Percentiles rank a stretch among this genome's conserved stretches.
Conservation (phyloP, 108 stramenopile genomes). For the Mediolabrus comicus region DNA sequence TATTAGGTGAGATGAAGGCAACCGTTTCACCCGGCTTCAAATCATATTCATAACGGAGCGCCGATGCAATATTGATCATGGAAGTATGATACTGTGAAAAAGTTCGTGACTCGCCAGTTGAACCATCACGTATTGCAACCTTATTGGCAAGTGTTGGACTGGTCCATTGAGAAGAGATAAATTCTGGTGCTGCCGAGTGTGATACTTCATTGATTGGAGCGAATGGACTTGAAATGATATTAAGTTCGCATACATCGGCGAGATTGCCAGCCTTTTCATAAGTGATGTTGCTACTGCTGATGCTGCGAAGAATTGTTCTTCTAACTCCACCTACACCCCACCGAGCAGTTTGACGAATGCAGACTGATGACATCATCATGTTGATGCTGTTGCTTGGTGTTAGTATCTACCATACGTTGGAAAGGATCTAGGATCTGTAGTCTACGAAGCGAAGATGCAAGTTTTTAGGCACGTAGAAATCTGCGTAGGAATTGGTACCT, state of each 20-base stretch:
- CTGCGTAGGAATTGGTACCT: too few species aligned
- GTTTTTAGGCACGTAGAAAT: too few species aligned
- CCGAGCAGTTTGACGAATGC: background rate
- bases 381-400: too few species aligned
- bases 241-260: constrained; percentile 34
- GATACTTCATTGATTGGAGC: constrained; percentile 45
- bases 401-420: too few species aligned
- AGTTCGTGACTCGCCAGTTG: constrained; percentile 68
- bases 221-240: constrained; percentile 53
- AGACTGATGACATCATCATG: background rate
- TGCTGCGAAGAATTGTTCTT: background rate
- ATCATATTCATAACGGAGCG: constrained; percentile 45
- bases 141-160: constrained; percentile 34
- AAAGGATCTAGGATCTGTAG: too few species aligned
- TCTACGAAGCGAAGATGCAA: too few species aligned
- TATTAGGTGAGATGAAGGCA: constrained; percentile 86
- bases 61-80: constrained; percentile 45
- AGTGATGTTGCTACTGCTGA: too few species aligned
- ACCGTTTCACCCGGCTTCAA: constrained; percentile 58
- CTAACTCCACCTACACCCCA: background rate
- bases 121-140: constrained; percentile 76
- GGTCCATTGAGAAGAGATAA: constrained; percentile 59
- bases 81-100: constrained; percentile 63
- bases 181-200: constrained; percentile 58
- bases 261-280: constrained; percentile 9